A percentile compares a stretch with the other conserved stretches of the same genome.
Conservation (phyloP, 495 filamentous ascomycete genomes). For the Aspergillus egyptiacus region DNA sequence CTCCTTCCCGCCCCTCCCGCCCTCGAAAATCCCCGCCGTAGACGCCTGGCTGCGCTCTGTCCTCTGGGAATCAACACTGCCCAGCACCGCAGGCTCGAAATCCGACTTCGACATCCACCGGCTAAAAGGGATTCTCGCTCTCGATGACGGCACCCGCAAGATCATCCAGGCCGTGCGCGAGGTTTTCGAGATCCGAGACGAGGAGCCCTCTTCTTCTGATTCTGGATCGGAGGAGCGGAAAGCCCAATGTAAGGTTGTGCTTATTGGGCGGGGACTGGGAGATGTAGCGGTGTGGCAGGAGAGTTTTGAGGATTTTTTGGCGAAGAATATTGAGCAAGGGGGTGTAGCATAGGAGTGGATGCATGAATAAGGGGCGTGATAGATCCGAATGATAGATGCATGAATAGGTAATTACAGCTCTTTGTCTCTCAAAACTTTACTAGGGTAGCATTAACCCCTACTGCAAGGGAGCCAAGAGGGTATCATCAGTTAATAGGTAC, state of each 20-base stretch:
- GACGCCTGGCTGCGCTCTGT: constrained; percentile 80
- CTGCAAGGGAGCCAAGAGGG: background rate
- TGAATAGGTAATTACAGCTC: too few species aligned
- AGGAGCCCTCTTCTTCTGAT: constrained; percentile 11
- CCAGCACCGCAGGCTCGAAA: background rate
- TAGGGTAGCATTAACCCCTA: too few species aligned
- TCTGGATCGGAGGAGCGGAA: constrained; percentile 12
- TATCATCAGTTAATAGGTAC: constrained; percentile 30
- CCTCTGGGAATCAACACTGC: constrained; percentile 74
- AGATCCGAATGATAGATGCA: background rate
- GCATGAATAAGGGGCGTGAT: background rate
- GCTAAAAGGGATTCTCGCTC: constrained; percentile 67
- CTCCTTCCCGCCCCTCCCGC: constrained; percentile 49
- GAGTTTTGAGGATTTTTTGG: constrained; percentile 33
- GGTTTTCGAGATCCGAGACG: constrained; percentile 83
- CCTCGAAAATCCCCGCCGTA: constrained; percentile 49
- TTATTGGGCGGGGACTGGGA: constrained; percentile 67
- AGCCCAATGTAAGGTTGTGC: constrained; percentile 62
- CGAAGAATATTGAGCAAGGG: too few species aligned
- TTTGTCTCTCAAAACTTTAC: too few species aligned
- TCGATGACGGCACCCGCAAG: constrained; percentile 56
- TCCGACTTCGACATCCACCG: constrained; percentile 72
- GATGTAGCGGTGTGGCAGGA: constrained; percentile 26
- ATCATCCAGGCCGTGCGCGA: constrained; percentile 91
- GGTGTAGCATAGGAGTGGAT: background rate